Base-by-base conservation (phyloP, 225 moss, liverwort and hornwort species). In the Pleurozium schreberi region DNA sequence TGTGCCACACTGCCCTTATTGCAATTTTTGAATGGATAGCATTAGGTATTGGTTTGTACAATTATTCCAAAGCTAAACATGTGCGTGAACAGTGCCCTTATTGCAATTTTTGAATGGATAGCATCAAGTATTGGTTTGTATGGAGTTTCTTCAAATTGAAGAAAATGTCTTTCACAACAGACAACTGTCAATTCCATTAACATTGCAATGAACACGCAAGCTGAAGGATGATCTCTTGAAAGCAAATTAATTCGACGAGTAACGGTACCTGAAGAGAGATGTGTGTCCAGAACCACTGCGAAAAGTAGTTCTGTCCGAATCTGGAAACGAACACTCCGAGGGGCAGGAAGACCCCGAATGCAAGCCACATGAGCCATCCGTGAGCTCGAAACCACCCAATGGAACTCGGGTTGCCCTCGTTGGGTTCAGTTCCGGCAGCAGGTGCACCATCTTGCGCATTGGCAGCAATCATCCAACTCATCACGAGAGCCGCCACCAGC, bases 341-440 rank as follows among this genome's bases (percentile, higher is more conserved):
- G 12, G 91, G 87, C 11, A 90, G 30, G 88, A 93, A 88, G 61
- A 93, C 22, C 63, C 90, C 93, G 53, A 93, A 93, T 53, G 91
- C 84, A 58, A 91, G 81, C 93, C 91, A 91, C 91, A 91, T 88
- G 60, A 93, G 91, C 93, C 93, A 91, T 38, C 91, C 93, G 42
- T 90, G 93, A 81, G 90, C 93, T 84, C 18, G 80, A 64, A 63
- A 91, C 88, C 90, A 91, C 18, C 84, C 83, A 55, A 93, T 91
- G 40, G 88, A 82, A 52, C 36, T 42, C 34, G 91, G 91, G 60
- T 93, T 93, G 52, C 88, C 91, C 52, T 91, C 76, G 59, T 89
- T 91, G 31, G 71, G 59, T 28, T 57, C 76, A 74, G 52, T 83
- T 67, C 31, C 52, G 23, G 63, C 68, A 49, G 67, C 60, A 27